These are phyloP conservation scores for Russula brevipes DNA, from an alignment of 768 basidiomycete species.

Conservation along the genomic window DNA sequence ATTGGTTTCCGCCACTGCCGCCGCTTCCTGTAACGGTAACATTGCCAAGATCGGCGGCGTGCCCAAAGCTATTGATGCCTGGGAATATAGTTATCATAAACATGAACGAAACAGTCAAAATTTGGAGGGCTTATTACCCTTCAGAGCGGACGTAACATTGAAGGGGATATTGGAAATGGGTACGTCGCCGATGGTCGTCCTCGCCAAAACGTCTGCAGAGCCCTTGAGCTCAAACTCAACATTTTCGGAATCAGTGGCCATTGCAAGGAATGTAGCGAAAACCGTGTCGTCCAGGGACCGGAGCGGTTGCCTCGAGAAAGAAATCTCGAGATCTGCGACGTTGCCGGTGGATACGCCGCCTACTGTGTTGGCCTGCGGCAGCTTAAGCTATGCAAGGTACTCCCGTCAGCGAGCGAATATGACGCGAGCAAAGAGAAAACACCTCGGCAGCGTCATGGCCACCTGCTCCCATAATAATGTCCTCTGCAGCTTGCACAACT, in stretches of 20 bases:
- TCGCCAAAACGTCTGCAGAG: conserved; percentile 51
- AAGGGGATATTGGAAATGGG: conserved; percentile 62
- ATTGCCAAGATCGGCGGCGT: conserved; percentile 47
- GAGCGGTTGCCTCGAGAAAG: conserved; percentile 53
- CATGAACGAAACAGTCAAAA: background rate
- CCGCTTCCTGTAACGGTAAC: conserved; percentile 62
- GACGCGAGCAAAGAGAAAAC: conserved; percentile 21
- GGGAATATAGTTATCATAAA: background rate
- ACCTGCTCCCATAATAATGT: conserved; percentile 45
- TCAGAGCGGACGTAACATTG: conserved; percentile 50
- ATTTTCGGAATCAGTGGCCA: conserved; percentile 46
- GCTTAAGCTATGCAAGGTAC: conserved; percentile 38
- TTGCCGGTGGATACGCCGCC: conserved; percentile 71
- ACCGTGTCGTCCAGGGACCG: conserved; percentile 49
- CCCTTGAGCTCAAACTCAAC: conserved; percentile 51
- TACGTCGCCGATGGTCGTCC: conserved; percentile 60
- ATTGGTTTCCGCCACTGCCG: conserved; percentile 55
- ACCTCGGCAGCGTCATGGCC: conserved; percentile 53
- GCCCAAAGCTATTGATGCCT: conserved; percentile 60
- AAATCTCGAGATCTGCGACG: conserved; percentile 51
- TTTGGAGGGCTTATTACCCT: conserved; percentile 33
- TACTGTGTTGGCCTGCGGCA: conserved; percentile 44
- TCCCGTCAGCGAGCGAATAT: background rate
- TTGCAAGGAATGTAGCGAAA: conserved; percentile 54
- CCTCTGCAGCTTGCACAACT: conserved; percentile 50